Base-by-base conservation (phyloP, 2,329 filamentous ascomycete species). In the Diplodia mutila region DNA sequence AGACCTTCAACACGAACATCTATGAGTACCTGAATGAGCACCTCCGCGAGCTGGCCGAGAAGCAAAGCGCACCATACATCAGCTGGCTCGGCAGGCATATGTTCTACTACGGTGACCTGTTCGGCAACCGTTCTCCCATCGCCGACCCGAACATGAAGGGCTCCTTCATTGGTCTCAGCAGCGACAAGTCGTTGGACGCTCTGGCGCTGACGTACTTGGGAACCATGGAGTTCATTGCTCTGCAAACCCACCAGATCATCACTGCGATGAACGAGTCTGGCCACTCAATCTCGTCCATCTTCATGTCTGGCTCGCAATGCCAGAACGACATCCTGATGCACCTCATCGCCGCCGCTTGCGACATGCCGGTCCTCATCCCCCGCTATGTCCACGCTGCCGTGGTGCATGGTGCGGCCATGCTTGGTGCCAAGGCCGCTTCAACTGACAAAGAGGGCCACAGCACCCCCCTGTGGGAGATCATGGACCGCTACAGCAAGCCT, bases 261-360 rank as follows among this genome's bases (percentile, higher is more conserved):
- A 91, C 96, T 75, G 87, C 91, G 42, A 97, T 99, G 94, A 99
- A 98, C 84, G 84, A 86, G 55, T 85, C 93, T 1, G 95, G 95
- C 11, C 95, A 99, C 81, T 84, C 87, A 72, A 94, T 99, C 78
- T 89, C 86, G 61, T 94, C 91, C 70, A 97, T 99, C 80, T 99
- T 98, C 87, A 98, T 99, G 95, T 97, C 93, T 4, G 95, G 95
- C 69, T 96, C 92, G 12, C 95, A 98, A 79, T 99, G 95, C 84
- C 94, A 97, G 81, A 99, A 99, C 80, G 88, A 90, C 39, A 88
- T 98, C 69, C 85, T 99, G 66, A 97, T 99, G 90, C 86, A 89
- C 68, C 87, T 99, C 18, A 91, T 99, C 73, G 93, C 95, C 16
- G 95, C 94, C 0, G 91, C 91, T 0, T 98, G 94, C 80, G 85